Evolutionary conservation across 1,284 basidiomycete species (phyloP).

Genomic region (Heterobasidion occidentale): DNA sequence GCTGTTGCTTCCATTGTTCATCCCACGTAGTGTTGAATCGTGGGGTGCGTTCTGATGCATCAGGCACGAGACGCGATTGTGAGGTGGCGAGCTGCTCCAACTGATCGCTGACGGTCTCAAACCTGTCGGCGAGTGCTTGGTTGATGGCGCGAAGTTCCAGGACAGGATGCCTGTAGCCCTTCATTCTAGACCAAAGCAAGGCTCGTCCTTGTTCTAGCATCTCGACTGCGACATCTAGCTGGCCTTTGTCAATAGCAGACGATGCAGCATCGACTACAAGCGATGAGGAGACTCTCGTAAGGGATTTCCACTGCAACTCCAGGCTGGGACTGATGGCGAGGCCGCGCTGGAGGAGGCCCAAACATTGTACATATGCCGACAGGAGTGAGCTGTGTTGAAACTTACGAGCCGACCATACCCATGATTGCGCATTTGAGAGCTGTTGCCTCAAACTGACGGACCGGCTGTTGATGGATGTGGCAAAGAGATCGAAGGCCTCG

Average conservation of each 20-base stretch:
- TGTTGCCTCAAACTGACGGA: neutral
- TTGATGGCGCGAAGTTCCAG: slow-evolving; percentile 14
- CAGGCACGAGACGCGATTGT: neutral
- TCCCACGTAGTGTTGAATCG: slow-evolving; percentile 9
- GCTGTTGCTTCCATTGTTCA: slow-evolving; percentile 10
- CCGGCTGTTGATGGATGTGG: neutral
- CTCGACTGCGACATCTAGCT: slow-evolving; percentile 26
- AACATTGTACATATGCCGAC: neutral
- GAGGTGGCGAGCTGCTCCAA: slow-evolving; percentile 1
- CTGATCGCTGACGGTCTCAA: slow-evolving; percentile 13
- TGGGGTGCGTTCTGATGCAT: neutral
- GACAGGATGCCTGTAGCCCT: slow-evolving; percentile 14
- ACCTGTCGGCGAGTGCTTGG: slow-evolving; percentile 15
- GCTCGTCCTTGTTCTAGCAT: slow-evolving; percentile 23
- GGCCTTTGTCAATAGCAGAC: slow-evolving; percentile 22
- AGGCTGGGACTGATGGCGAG: neutral
- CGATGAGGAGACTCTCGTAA: neutral
- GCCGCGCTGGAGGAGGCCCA: neutral
- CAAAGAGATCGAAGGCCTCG: neutral
- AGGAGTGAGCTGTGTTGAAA: neutral
- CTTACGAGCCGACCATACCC: neutral
- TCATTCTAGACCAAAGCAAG: slow-evolving; percentile 21
- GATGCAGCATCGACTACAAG: slow-evolving; percentile 23
- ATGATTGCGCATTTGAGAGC: neutral
- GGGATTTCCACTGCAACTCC: neutral